These are phyloP conservation scores for Cardamine occulta DNA, from an alignment of 345 rosid genomes.

Conservation along the genomic window DNA sequence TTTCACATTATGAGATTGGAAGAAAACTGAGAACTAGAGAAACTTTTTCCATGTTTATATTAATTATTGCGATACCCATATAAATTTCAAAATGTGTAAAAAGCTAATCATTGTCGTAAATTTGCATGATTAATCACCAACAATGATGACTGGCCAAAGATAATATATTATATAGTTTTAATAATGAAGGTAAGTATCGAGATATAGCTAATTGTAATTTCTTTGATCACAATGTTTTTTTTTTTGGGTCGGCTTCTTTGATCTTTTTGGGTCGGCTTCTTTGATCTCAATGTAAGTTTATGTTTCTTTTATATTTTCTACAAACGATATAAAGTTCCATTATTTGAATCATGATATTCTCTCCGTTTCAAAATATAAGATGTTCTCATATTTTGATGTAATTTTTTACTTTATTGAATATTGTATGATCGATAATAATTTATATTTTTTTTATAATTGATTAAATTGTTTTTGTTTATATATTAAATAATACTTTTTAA, in stretches of 20 bases:
- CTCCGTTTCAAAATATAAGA: no score
- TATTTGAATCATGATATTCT: background rate
- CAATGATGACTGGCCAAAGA: slow-evolving; percentile 36
- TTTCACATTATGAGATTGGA: slow-evolving; percentile 35
- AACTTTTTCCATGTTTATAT: slow-evolving; percentile 40
- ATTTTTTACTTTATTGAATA: no score
- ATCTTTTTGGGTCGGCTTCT: background rate
- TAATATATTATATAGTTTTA: slow-evolving; percentile 7
- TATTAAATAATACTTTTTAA: no score
- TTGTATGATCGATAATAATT: no score
- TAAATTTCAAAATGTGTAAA: slow-evolving; percentile 29
- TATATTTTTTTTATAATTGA: no score
- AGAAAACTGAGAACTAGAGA: slow-evolving; percentile 34
- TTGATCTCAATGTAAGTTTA: background rate
- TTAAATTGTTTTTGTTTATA: no score
- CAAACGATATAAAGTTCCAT: background rate
- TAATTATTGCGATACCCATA: slow-evolving; percentile 44
- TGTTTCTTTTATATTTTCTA: background rate
- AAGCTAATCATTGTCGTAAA: slow-evolving; percentile 37
- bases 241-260: background rate
- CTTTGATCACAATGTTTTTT: background rate
- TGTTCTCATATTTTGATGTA: no score
- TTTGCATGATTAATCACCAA: slow-evolving; percentile 38
- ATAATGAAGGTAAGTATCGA: background rate
- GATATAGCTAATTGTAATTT: background rate